Base-by-base conservation (phyloP, 1,284 basidiomycete species). In the Cryptococcus deneoformans region DNA sequence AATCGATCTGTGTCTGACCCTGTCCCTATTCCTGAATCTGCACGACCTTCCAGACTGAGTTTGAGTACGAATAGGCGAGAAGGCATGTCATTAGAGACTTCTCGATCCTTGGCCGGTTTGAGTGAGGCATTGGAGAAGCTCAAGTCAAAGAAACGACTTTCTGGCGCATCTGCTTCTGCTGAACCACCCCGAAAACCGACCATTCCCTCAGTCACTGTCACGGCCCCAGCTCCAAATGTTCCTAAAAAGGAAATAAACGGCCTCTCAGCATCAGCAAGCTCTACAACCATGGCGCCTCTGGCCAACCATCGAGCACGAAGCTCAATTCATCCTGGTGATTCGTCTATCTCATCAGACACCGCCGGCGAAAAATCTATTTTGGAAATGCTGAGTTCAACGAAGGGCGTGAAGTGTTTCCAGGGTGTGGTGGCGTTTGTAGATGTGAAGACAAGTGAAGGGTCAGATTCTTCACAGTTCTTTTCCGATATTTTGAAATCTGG, bases 381-480 rank as follows among this genome's bases (percentile, higher is more conserved):
- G 14, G 71, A 63, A 8, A 54, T 73, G 39, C 52, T 73, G 52
- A 59, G 52, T 16, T 68, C 67, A 5, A 63, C 56, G 3, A 57
- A 50, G 20, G 68, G 64, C 5, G 60, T 46, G 12, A 64, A 63
- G 3, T 71, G 67, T 50, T 61, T 95, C 63, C 86, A 87, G 57
- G 85, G 86, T 10, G 94, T 92, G 52, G 83, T 85, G 1, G 87
- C 93, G 5, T 95, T 90, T 67, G 91, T 96, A 46, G 93, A 96
- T 71, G 90, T 96, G 20, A 80, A 85, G 63, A 92, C 89, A 2
- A 87, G 88, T 39, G 87, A 91, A 60, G 91, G 92, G 1, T 88
- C 91, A 52, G 89, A 94, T 68, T 88, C 89, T 0, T 86, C 88
- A 0, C 82, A 82, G n/a, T 76, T 92, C 59, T 95, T 94, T 71